Base-by-base conservation (phyloP, 768 basidiomycete species). In the Coprinellus micaceus region DNA sequence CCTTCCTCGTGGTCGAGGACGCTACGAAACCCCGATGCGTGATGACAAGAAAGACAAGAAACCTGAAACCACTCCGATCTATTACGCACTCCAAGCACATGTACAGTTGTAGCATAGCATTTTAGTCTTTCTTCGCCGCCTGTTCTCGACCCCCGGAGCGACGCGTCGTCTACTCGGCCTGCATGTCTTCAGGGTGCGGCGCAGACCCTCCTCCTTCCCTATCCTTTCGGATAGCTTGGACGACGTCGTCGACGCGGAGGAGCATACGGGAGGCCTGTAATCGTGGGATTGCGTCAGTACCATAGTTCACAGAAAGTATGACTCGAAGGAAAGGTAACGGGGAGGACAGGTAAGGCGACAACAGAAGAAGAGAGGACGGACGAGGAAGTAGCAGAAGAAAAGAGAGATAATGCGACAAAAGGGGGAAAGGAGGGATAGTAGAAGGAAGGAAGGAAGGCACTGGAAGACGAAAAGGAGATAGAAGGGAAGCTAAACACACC, bases 171-270 rank as follows among this genome's bases (percentile, higher is more conserved):
- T 62, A 61, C 43, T 58, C 59, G 26, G 65, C 75, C 71, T 74
- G 69, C 78, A 84, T 82, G 64, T 88, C 85, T 63, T 85, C 83
- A 7, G 80, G 83, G 13, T 77, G 74, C 4, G 80, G 76, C 12
- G 69, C 74, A n/a, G n/a, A n/a, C 41, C 71, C 71, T 9, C 72
- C 77, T 61, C 82, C 81, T 52, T 86, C 84, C 61, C 75, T 74
- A 12, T 91, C 89, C 67, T 89, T 88, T 55, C 90, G 79, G 9
- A 85, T 80, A n/a, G 91, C 91, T 69, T 91, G 89, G 9, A 97
- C 92, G 54, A 98, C 91, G 63, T 97, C 94, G 67, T 97, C 95
- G 1, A 97, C 94, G 25, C 94, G 87, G 24, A 96, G 81, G 3
- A 98, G 77, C 78, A 96, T 88, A 10, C 93, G 89, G 0, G 95